Percentiles rank a stretch among this genome's conserved stretches.
These are phyloP conservation scores for Serendipita vermifera DNA, from an alignment of 768 basidiomycete species.

Conservation along the genomic window DNA sequence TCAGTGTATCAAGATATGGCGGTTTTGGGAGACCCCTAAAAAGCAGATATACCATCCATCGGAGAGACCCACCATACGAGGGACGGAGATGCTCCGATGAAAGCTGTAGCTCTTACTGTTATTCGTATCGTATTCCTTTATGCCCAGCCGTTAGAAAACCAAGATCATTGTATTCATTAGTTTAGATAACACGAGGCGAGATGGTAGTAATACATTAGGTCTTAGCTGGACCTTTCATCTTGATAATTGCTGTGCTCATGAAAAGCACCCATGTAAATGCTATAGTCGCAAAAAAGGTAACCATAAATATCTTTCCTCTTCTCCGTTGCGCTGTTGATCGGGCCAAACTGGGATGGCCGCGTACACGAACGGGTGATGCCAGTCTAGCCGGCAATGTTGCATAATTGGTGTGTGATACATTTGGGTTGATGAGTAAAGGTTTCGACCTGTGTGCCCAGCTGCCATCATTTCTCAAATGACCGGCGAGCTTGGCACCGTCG, in stretches of 20 bases:
- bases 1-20: no score
- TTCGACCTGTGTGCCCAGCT: constrained; percentile 9
- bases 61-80: no score
- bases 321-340: constrained; percentile 22
- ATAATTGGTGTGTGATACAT: background rate
- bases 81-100: no score
- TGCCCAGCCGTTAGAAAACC: no score
- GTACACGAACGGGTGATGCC: constrained; percentile 17
- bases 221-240: constrained; percentile 25
- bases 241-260: constrained; percentile 45
- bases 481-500: constrained; percentile 11
- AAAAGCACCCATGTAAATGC: constrained; percentile 50
- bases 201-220: background rate
- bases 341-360: constrained; percentile 18
- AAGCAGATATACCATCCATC: no score
- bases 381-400: constrained; percentile 12
- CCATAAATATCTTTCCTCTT: constrained; percentile 40
- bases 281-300: constrained; percentile 32
- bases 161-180: no score
- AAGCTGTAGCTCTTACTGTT: no score
- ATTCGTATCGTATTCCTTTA: no score
- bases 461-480: constrained; percentile 11
- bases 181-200: background rate
- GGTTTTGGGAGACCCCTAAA: no score
- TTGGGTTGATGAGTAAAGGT: constrained; percentile 3